Base-by-base conservation (phyloP, 1,139 yeast genomes). In the Magnusiomyces ingens region DNA sequence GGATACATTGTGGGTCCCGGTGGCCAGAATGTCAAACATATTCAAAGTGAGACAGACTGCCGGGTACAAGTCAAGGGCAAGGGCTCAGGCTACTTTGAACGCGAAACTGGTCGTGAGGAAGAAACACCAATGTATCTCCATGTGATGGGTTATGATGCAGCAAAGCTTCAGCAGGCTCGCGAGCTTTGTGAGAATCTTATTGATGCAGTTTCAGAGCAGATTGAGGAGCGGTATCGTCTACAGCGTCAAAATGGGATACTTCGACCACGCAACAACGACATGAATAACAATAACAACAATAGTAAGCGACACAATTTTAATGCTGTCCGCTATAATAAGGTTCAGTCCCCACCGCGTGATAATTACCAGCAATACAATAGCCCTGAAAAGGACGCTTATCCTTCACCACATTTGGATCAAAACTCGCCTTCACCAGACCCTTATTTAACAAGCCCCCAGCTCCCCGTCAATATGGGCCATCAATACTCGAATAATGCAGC, bases 11-110 rank as follows among this genome's bases (percentile, higher is more conserved):
- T 71, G 15, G 75, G 75, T 1, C 64, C 64, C 15, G 65, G 62
- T 12, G 73, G 72, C n/a, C 67, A 64, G 48, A 70, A 71, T 53
- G 67, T 71, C 45, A 71, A 71, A 59, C 75, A 71, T 57, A 69
- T 71, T 43, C 65, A 63, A 50, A 53, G 51, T 37, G 72, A 66
- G 45, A 69, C 75, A 1, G 68, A 67, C 3, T 63, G 69, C 45
- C 57, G 65, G 15, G 69, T 71, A 12, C 70, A 65, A 51, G 60
- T 71, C 48, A 70, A 68, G 55, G 75, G 75, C n/a, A 58, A 63
- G 18, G 74, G 74, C 17, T 67, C 73, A 6, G 71, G 70, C 3
- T 71, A 62, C 55, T 50, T 67, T 38, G 74, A 70, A 45, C 57
- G 63, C 42, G 55, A 58, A 22, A 67, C 71, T 12, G 69, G 67